These are phyloP conservation scores for Trichosporon coremiiforme DNA, from an alignment of 1,284 basidiomycete genomes.

Conservation along the genomic window DNA sequence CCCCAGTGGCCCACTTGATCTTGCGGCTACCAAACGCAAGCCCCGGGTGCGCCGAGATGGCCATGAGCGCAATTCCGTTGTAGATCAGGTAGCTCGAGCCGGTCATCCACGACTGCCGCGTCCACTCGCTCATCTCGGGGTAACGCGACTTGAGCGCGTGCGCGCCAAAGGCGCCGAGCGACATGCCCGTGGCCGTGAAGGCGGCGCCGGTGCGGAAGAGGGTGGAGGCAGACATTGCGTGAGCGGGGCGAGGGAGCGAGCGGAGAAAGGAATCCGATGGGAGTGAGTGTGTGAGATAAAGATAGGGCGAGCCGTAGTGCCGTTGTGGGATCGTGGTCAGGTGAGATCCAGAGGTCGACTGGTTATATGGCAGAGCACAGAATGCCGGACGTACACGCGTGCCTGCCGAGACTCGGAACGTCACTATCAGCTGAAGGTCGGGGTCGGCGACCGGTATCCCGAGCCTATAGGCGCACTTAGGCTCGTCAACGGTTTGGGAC, in stretches of 20 bases:
- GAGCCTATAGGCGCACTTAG: conserved; percentile 4
- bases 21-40: conserved; percentile 58
- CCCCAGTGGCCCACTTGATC: conserved; percentile 70
- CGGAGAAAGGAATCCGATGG: too few species aligned
- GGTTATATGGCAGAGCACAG: not conserved
- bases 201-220: conserved; percentile 43
- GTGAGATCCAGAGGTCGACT: too few species aligned
- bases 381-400: not conserved
- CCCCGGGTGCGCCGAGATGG: conserved; percentile 70
- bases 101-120: conserved; percentile 47
- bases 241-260: not conserved
- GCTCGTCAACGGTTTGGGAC: not conserved
- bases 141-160: conserved; percentile 50
- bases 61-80: conserved; percentile 73
- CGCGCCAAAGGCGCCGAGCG: conserved; percentile 54
- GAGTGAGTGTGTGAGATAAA: not conserved
- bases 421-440: not conserved
- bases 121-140: conserved; percentile 47
- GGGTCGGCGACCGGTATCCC: not conserved
- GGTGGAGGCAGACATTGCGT: conserved; percentile 30
- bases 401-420: not conserved
- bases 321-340: too few species aligned
- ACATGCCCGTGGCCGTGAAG: conserved; percentile 53
- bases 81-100: conserved; percentile 60
- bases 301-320: not conserved